A percentile compares a stretch with the other conserved stretches of the same genome.
These are phyloP conservation scores for Podila clonocystis DNA, from an alignment of 192 early-diverging fungal genomes.

Conservation along the genomic window DNA sequence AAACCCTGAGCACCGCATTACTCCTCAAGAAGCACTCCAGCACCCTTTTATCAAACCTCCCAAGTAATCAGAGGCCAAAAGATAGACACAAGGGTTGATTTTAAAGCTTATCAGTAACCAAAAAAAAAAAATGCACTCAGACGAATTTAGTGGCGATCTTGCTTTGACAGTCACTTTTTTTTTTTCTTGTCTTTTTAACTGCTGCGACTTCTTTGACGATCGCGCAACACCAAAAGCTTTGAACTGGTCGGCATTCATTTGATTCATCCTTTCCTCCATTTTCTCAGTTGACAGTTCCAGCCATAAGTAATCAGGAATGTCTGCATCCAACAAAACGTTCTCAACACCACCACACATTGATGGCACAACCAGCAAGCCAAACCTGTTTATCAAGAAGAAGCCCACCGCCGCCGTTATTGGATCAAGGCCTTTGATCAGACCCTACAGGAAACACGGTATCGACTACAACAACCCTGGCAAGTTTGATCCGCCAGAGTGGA, in stretches of 20 bases:
- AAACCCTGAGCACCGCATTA: constrained; percentile 90
- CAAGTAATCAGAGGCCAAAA: constrained; percentile 12
- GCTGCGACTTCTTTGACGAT: not conserved
- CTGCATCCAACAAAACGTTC: no score
- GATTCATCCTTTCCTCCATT: not conserved
- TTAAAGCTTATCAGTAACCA: no score
- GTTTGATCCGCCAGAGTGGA: constrained; percentile 7
- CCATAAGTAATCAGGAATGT: no score
- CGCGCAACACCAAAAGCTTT: not conserved
- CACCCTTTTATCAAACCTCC: constrained; percentile 82
- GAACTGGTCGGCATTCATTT: not conserved
- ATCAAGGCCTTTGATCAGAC: constrained; percentile 11
- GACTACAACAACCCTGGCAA: constrained; percentile 28
- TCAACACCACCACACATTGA: no score
- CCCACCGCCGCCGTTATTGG: constrained; percentile 16
- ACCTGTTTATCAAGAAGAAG: constrained; percentile 17
- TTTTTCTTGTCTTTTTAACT: not conserved
- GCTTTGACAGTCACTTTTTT: not conserved
- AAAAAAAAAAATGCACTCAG: not conserved
- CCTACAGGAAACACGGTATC: constrained; percentile 15
- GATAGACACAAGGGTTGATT: no score
- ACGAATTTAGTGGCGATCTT: not conserved
- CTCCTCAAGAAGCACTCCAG: constrained; percentile 83
- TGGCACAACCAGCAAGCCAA: constrained; percentile 4
- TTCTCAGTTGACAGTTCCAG: no score